Conservation (phyloP, 768 basidiomycete species). For the Megacollybia marginata region DNA sequence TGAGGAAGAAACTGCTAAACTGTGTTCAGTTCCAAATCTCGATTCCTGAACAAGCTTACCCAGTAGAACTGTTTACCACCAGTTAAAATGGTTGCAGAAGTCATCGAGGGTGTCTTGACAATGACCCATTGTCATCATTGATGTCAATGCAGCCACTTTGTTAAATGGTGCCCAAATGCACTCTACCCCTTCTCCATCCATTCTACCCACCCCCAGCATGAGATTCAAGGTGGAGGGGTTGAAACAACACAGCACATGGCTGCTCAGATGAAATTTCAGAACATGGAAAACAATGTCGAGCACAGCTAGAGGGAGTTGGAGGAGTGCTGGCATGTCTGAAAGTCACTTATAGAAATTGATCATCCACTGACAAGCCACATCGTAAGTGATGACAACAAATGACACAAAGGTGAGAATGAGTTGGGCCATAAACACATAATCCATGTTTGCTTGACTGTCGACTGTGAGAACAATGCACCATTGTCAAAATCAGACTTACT, state of each 20-base stretch:
- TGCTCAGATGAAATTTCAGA: constrained; percentile 18
- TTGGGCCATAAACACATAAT: constrained; percentile 22
- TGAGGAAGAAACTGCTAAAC: too few relatives aligned
- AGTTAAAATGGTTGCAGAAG: constrained; percentile 15
- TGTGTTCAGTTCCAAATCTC: too few relatives aligned
- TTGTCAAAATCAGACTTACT: constrained; percentile 10
- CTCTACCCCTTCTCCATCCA: constrained; percentile 28
- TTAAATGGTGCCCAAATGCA: constrained; percentile 22
- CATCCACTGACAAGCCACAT: constrained; percentile 26
- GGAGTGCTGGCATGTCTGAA: constrained; percentile 4
- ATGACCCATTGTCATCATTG: constrained; percentile 9
- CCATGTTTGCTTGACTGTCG: constrained; percentile 27
- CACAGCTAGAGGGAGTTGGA: constrained; percentile 5
- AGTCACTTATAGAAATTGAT: constrained; percentile 12
- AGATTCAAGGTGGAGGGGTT: constrained; percentile 21
- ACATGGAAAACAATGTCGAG: constrained; percentile 2
- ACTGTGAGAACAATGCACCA: not conserved
- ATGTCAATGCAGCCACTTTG: not conserved
- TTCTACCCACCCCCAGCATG: constrained; percentile 15
- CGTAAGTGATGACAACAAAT: constrained; percentile 20
- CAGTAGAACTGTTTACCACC: constrained; percentile 9
- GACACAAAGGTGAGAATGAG: constrained; percentile 2
- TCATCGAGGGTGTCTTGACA: constrained; percentile 20
- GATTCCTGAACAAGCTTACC: constrained; percentile 5
- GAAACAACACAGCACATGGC: constrained; percentile 13